Base-by-base conservation (phyloP, 768 basidiomycete genomes). In the Suillus variegatus region DNA sequence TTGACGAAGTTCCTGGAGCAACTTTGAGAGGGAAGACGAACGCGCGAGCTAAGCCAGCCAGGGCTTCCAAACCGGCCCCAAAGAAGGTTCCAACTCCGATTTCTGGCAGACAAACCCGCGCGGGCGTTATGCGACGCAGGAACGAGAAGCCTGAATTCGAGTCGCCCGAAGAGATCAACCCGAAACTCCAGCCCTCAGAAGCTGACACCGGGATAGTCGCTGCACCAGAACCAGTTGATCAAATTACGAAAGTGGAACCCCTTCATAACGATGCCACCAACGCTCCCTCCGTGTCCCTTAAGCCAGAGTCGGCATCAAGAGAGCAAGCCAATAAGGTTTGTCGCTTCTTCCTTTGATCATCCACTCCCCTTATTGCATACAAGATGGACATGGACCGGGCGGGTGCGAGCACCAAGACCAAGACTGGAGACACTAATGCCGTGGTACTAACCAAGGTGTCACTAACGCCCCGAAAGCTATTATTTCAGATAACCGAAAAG, bases 1-100 rank as follows among this genome's bases (percentile, higher is more conserved):
- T 75, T 46, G 78, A 81, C 55, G 75, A 75, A 56, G 71, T 76
- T 55, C 76, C 78, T 32, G 68, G 69, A 10, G 60, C 41, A n/a
- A 18, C 35, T 20, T 25, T 38, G 22, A 58, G 62, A 54, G 35
- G 28, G 64, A 56, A 52, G 54, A 28, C 44, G 40, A 32, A 58
- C 58, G 40, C 68, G 61, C 12, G 66, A 49, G 68, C 70, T 25
- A 73, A 63, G 49, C 69, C 68, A 7, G 65, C 64, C 36, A 72
- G 68, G 41, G 65, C 65, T 60, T 65, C 66, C 64, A 68, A 43
- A 51, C 69, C 63, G 62, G 49, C 20, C 4, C n/a, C 43, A 4
- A 49, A 43, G 36, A 57, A 57, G 40, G 22, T 40, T 41, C 22
- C 38, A 58, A 38, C 22, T 16, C 18, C 32, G 18, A 35, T 12